Conservation (phyloP, 1,284 basidiomycete genomes). For the Cronartium quercuum region DNA sequence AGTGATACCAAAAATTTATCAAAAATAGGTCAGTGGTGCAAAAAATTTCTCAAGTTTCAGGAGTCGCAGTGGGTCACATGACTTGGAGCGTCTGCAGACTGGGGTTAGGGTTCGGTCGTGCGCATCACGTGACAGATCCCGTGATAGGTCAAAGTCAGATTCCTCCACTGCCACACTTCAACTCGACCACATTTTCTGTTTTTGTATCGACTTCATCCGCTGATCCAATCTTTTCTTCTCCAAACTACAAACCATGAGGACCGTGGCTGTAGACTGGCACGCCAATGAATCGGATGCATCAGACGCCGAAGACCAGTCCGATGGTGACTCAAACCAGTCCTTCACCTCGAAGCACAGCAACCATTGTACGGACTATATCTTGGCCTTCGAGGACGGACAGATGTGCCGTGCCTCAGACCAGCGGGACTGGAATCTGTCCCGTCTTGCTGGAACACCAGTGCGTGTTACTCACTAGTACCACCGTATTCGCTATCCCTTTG, state of each 20-base stretch:
- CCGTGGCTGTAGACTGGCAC: slow-evolving; percentile 26
- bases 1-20: background rate
- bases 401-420: background rate
- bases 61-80: background rate
- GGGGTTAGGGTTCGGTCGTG: too few relatives aligned
- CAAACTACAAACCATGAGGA: slow-evolving; percentile 13
- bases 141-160: too few relatives aligned
- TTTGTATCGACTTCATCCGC: background rate
- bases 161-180: too few relatives aligned
- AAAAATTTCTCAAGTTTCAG: background rate
- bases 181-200: too few relatives aligned
- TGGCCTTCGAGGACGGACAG: slow-evolving; percentile 6
- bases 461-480: background rate
- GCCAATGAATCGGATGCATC: slow-evolving; percentile 24
- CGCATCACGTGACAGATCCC: too few relatives aligned
- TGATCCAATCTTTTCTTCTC: background rate
- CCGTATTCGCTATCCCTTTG: background rate
- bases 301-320: background rate
- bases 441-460: slow-evolving; percentile 13
- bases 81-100: too few relatives aligned
- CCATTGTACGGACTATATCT: background rate
- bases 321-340: slow-evolving; percentile 1
- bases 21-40: background rate
- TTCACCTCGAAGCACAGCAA: background rate
- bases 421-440: background rate